Evolutionary conservation across 257 asterid genomes (phyloP), one percentile per base, ranked within the genome.

Genomic region (Solanum habrochaites): DNA sequence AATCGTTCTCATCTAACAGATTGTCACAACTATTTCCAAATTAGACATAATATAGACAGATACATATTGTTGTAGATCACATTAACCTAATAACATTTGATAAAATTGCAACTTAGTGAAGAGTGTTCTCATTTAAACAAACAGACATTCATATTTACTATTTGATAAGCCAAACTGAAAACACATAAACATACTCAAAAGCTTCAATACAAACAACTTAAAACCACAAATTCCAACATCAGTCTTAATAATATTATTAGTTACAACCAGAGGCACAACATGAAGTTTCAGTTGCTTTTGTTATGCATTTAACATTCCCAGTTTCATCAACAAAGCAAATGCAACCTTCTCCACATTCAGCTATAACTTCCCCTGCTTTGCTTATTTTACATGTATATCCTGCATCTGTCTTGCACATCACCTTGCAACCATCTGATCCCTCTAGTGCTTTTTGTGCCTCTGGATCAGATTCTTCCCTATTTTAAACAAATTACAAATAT

Each of bases 341-440:
- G 80, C 88, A 86, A 18, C 85, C 88, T 86, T 86, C 88, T 58
- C 88, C 88, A 62, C 88, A 86, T 43, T 86, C 85, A 31, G 83
- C n/a, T 67, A 78, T 58, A 15, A 49, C 45, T 35, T 86, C 40
- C 15, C 85, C 77, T 43, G 35, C 83, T 37, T 86, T 77, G 77
- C 70, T 52, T 39, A 86, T 21, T 32, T 40, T 56, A 23, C 88
- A 86, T 1, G 67, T 25, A 66, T 67, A 86, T 12, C 88, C 85
- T 78, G 40, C 86, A 8, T 35, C 70, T 42, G 78, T 56, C 60
- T 86, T 86, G 81, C 88, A 86, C 14, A 39, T 42, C 21, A 81
- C 88, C 45, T 75, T 86, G 69, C 49, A 20, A 23, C 67, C 78
- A 40, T 45, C 49, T 18, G 47, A 29, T 1, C 80, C 74, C 23